Evolutionary conservation across 2,329 filamentous ascomycete species (phyloP).

Genomic region (Trichocomaceae sp.): DNA sequence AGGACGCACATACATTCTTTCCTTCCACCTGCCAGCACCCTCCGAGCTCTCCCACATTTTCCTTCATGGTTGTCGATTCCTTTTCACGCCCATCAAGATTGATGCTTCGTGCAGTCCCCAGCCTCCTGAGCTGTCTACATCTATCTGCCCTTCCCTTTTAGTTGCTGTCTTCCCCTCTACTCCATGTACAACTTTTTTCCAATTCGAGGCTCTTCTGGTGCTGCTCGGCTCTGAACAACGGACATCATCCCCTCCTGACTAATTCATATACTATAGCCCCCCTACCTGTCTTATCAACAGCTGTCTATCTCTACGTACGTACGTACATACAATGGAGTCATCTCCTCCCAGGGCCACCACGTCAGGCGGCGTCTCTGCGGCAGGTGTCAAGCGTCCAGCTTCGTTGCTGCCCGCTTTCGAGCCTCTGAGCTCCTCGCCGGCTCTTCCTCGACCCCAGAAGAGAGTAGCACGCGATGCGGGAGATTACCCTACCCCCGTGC

Average conservation of each 20-base stretch:
- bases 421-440: constrained; percentile 43
- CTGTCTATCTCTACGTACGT: neutral
- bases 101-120: neutral
- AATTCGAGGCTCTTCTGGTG: neutral
- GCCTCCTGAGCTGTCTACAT: constrained; percentile 10
- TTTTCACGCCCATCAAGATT: neutral
- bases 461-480: constrained; percentile 40
- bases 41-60: constrained; percentile 9
- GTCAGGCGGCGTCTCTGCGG: constrained; percentile 24
- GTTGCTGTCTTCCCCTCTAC: neutral
- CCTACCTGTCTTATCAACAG: neutral
- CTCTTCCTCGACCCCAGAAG: constrained; percentile 43
- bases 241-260: neutral
- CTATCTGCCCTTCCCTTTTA: constrained; percentile 4
- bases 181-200: neutral
- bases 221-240: neutral
- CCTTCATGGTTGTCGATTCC: constrained; percentile 10
- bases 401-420: constrained; percentile 46
- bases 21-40: constrained; percentile 10
- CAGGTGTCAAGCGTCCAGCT: constrained; percentile 42
- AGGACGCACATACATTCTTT: constrained; percentile 14
- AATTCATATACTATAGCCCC: neutral
- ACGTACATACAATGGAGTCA: constrained; percentile 30
- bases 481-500: constrained; percentile 81
- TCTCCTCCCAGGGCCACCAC: constrained; percentile 33